Evolutionary conservation across 768 basidiomycete genomes (phyloP).

Genomic region (Neoboletus subvelutipes): DNA sequence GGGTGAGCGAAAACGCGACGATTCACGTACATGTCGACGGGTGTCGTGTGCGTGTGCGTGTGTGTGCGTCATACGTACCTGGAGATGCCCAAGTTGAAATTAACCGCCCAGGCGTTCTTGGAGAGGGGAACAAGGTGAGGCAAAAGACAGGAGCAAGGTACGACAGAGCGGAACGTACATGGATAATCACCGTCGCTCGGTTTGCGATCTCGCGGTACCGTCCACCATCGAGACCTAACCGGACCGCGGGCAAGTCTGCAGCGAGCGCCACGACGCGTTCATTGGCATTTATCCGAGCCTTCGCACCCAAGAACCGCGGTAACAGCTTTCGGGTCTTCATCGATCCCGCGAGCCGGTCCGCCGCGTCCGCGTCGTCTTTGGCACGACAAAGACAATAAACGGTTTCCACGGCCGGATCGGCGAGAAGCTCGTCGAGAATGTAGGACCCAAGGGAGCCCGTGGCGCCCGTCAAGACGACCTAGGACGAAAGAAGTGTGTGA

Average conservation of each 20-base stretch:
- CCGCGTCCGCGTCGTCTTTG: conserved; percentile 42
- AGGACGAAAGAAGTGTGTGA: not conserved
- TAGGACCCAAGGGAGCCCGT: conserved; percentile 57
- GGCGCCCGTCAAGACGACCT: conserved; percentile 47
- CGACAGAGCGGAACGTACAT: conserved; percentile 29
- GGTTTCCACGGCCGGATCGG: conserved; percentile 35
- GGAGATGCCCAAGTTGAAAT: conserved; percentile 44
- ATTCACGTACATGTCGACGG: not conserved
- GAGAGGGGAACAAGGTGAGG: not conserved
- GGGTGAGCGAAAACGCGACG: too few species aligned
- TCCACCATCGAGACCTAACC: conserved; percentile 40
- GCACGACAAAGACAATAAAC: conserved; percentile 55
- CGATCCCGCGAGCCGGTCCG: conserved; percentile 41
- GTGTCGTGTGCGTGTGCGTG: not conserved
- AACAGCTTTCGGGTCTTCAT: conserved; percentile 37
- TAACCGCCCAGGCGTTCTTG: conserved; percentile 58
- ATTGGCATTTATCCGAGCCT: not conserved
- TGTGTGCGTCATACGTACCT: conserved; percentile 9
- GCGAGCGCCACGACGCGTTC: conserved; percentile 42
- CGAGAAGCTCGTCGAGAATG: conserved; percentile 46
- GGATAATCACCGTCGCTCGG: conserved; percentile 45
- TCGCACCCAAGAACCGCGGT: conserved; percentile 3
- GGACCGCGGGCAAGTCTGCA: conserved; percentile 39
- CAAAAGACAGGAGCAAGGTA: not conserved
- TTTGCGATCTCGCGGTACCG: conserved; percentile 38